These are phyloP conservation scores for Vitis amurensis DNA, from an alignment of 164 flowering plant genomes.

Conservation along the genomic window DNA sequence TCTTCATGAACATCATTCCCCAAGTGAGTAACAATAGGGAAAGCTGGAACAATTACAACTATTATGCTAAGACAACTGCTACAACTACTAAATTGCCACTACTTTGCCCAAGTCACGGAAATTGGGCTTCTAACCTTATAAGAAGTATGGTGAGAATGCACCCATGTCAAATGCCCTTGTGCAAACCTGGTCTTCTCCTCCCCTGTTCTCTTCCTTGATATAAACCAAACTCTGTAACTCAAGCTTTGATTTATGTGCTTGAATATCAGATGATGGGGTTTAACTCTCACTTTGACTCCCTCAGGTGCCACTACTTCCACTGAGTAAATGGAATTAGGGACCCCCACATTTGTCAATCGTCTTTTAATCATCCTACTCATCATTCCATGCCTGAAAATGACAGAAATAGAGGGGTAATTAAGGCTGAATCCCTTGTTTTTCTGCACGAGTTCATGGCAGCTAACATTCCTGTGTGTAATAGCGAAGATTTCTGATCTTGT, in stretches of 20 bases:
- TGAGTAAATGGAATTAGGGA: slow-evolving; percentile 69
- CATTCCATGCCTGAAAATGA: slow-evolving; percentile 53
- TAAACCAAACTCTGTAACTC: slow-evolving; percentile 64
- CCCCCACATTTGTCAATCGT: slow-evolving; percentile 77
- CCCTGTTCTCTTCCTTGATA: slow-evolving; percentile 39
- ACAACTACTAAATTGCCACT: slow-evolving; percentile 10
- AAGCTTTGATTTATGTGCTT: slow-evolving; percentile 45
- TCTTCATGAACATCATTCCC: background rate
- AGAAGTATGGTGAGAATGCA: slow-evolving; percentile 28
- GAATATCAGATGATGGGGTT: slow-evolving; percentile 60
- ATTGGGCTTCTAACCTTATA: slow-evolving; percentile 77
- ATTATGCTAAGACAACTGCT: too few relatives aligned
- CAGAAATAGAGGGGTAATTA: slow-evolving; percentile 86
- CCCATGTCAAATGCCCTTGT: slow-evolving; percentile 81
- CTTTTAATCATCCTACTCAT: slow-evolving; percentile 46
- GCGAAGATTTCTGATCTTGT: slow-evolving; percentile 56
- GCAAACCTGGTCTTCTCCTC: slow-evolving; percentile 22
- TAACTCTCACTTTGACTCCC: slow-evolving; percentile 68
- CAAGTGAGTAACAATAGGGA: background rate
- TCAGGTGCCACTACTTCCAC: slow-evolving; percentile 68
- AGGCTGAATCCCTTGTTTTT: slow-evolving; percentile 70
- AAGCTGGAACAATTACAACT: background rate
- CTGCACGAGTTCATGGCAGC: slow-evolving; percentile 51
- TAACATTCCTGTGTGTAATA: slow-evolving; percentile 70
- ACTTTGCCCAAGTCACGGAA: slow-evolving; percentile 69